Evolutionary conservation across 129 eudicot genomes (phyloP), one percentile per base, ranked within the genome.

Genomic region (Pseudognaphalium luteoalbum): DNA sequence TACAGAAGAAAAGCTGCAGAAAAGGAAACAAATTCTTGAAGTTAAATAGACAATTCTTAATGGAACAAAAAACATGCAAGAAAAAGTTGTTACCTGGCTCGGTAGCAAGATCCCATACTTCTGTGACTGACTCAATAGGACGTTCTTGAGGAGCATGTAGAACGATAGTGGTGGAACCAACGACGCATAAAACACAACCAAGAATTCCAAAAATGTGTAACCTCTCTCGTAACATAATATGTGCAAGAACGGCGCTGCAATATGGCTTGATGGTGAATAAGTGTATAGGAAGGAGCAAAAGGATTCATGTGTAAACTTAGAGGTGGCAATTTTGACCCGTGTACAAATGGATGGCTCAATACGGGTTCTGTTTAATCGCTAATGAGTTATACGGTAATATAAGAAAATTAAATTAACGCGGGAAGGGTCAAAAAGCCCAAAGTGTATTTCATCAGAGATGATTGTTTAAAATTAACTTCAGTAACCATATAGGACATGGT

Each of bases 21-120:
- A 73, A 44, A 78, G 20, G 76, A 34, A 68, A 64, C 6, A 21
- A 15, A 16, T 37, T 19, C 56, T 68, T 14, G 2, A 68, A 25
- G 34, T 44, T 7, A 65, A 64, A 7, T 32, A 7, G 42, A 14
- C 54, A 33, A 33, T 16, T 65, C 44, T 28, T 32, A 32, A 32
- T 65, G 28, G 22, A 11, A 41, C 20, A 12, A 75, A 8, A 34
- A 32, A 17, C 47, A 25, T 21, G 66, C 57, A 69, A 63, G 60
- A 20, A 3, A 17, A 81, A 44, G n/a, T 28, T 37, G 70, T 63
- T 85, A 93, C 98, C 96, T 76, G 98, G 98, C 82, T 93, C 98
- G 19, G 97, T 90, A 68, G 98, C 98, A 85, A 93, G 95, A 71
- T 80, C 94, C 98, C 98, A 93, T 42, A 93, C 97, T 90, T 93